A percentile compares a stretch with the other conserved stretches of the same genome.
These are phyloP conservation scores for Rhododendron henanense DNA, from an alignment of 148 eudicot species.

Conservation along the genomic window DNA sequence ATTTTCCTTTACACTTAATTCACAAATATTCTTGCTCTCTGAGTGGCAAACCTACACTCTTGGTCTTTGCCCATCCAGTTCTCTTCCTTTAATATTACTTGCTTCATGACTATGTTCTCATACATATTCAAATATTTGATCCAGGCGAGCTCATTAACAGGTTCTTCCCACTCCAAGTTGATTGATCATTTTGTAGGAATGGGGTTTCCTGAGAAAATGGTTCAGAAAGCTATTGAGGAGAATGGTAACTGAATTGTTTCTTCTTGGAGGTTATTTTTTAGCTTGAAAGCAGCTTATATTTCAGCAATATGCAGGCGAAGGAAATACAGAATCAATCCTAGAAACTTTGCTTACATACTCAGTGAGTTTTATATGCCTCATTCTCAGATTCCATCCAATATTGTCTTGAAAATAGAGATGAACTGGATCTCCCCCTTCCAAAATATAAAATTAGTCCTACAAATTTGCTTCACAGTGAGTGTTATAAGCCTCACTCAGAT, in stretches of 20 bases:
- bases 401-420: not conserved
- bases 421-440: not conserved
- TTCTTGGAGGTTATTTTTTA: slow-evolving; percentile 2
- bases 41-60: not conserved
- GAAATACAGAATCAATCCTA: slow-evolving; percentile 39
- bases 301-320: slow-evolving; percentile 41
- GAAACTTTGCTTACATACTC: slow-evolving; percentile 51
- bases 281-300: not conserved
- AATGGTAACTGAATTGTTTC: slow-evolving; percentile 31
- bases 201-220: slow-evolving; percentile 54
- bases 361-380: slow-evolving; percentile 35
- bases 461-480: not conserved
- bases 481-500: not conserved
- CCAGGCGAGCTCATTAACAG: slow-evolving; percentile 57
- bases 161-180: slow-evolving; percentile 40
- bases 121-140: not conserved
- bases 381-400: not conserved
- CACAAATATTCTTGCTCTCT: not conserved
- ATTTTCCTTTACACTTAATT: not conserved
- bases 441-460: not conserved
- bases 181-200: slow-evolving; percentile 47
- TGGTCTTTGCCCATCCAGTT: not conserved
- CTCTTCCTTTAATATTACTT: not conserved
- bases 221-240: slow-evolving; percentile 49
- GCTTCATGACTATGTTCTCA: not conserved